These are phyloP conservation scores for Lepiota venenata DNA, from an alignment of 768 basidiomycete species.

Conservation along the genomic window DNA sequence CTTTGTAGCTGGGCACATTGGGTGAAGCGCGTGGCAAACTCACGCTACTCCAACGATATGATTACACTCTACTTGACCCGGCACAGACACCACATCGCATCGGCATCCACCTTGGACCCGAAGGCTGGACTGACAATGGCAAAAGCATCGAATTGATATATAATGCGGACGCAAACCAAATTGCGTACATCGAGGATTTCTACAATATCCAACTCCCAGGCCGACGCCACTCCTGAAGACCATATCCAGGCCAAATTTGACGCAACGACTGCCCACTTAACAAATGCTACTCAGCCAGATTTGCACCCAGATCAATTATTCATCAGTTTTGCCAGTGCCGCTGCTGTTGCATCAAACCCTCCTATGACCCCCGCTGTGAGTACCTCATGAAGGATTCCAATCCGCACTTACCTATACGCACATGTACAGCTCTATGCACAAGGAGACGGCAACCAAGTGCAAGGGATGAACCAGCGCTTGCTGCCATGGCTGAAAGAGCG, in stretches of 20 bases:
- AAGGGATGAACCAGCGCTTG: conserved; percentile 41
- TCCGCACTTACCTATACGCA: background rate
- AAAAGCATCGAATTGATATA: conserved; percentile 42
- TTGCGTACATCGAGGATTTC: conserved; percentile 46
- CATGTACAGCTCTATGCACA: conserved; percentile 37
- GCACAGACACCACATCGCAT: conserved; percentile 32
- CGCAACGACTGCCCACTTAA: conserved; percentile 35
- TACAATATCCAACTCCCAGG: conserved; percentile 34
- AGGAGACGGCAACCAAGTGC: conserved; percentile 31
- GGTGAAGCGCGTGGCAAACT: conserved; percentile 51
- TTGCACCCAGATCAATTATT: conserved; percentile 39
- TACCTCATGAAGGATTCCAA: background rate
- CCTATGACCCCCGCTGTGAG: background rate
- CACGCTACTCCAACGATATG: conserved; percentile 46
- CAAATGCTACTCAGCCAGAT: conserved; percentile 34
- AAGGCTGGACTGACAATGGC: conserved; percentile 47
- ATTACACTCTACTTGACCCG: conserved; percentile 35
- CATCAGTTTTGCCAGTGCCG: conserved; percentile 46
- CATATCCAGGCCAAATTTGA: conserved; percentile 44
- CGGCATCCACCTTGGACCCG: conserved; percentile 41
- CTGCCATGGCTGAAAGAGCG: conserved; percentile 38
- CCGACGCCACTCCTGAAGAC: conserved; percentile 28
- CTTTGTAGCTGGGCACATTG: conserved; percentile 39
- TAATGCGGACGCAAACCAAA: conserved; percentile 31
- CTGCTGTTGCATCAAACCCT: conserved; percentile 6